These are phyloP conservation scores for Lipomyces yamadae DNA, from an alignment of 805 yeast genomes.

Conservation along the genomic window DNA sequence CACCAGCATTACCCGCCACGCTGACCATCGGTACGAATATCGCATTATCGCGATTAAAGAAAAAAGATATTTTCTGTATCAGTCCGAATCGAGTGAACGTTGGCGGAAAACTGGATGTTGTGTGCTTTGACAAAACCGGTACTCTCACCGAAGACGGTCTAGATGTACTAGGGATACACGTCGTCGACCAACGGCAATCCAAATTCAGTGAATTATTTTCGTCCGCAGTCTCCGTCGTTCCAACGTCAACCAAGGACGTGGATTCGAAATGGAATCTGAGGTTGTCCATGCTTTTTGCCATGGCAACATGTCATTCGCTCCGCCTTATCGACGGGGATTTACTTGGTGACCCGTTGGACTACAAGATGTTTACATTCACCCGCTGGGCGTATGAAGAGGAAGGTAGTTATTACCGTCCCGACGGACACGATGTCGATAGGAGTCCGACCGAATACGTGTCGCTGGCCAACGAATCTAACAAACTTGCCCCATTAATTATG, in stretches of 20 bases:
- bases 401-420: conserved; percentile 47
- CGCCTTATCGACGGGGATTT: conserved; percentile 76
- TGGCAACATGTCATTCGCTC: conserved; percentile 87
- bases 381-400: conserved; percentile 78
- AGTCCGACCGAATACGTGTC: conserved; percentile 49
- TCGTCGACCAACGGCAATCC: conserved; percentile 38
- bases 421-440: conserved; percentile 42
- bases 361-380: conserved; percentile 90
- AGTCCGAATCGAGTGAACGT: conserved; percentile 93
- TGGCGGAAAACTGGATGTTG: conserved; percentile 90
- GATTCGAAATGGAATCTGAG: conserved; percentile 16
- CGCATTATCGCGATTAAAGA: conserved; percentile 76
- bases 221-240: conserved; percentile 19
- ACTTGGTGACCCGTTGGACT: conserved; percentile 93
- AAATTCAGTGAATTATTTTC: conserved; percentile 18
- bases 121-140: conserved; percentile 97
- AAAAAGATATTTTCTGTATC: conserved; percentile 78
- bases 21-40: conserved; percentile 95
- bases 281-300: conserved; percentile 51
- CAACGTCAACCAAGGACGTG: conserved; percentile 17
- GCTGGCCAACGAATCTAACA: conserved; percentile 49
- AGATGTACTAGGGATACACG: conserved; percentile 75
- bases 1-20: conserved; percentile 98
- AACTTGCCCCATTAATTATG: conserved; percentile 55
- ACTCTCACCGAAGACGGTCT: conserved; percentile 96